These are phyloP conservation scores for Candida xyloterini DNA, from an alignment of 805 yeast genomes.

Conservation along the genomic window DNA sequence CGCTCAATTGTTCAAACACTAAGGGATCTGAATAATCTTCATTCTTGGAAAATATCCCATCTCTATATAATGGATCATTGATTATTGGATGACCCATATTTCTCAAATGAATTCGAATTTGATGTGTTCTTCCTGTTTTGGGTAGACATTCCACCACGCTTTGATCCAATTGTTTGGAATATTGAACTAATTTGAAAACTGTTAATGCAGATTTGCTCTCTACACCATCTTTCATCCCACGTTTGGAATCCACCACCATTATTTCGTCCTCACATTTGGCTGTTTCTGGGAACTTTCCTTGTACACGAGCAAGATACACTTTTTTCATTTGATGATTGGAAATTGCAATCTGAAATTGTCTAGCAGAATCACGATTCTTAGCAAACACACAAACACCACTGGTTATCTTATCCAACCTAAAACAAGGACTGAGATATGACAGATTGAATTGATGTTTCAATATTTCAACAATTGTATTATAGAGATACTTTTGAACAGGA, in stretches of 20 bases:
- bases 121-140: conserved; percentile 54
- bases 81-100: conserved; percentile 40
- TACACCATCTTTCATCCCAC: conserved; percentile 25
- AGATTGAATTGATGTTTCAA: conserved; percentile 32
- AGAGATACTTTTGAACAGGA: conserved; percentile 45
- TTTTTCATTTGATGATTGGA: conserved; percentile 35
- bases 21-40: conserved; percentile 9
- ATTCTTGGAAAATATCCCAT: conserved; percentile 10
- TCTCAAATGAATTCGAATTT: conserved; percentile 52
- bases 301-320: conserved; percentile 44
- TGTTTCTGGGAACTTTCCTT: conserved; percentile 39
- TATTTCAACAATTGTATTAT: conserved; percentile 47
- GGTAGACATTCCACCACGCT: conserved; percentile 50
- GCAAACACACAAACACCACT: conserved; percentile 51
- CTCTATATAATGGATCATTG: conserved; percentile 35
- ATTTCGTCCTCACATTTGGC: conserved; percentile 38
- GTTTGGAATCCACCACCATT: conserved; percentile 30
- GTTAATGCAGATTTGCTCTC: conserved; percentile 23
- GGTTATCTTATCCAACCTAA: conserved; percentile 52
- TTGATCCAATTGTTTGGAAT: conserved; percentile 29
- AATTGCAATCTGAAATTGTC: conserved; percentile 34
- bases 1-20: conserved; percentile 12
- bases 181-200: conserved; percentile 28
- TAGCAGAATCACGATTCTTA: conserved; percentile 35
- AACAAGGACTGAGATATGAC: conserved; percentile 37